Percentiles rank a stretch among this genome's conserved stretches.
These are phyloP conservation scores for Backusella australiensis DNA, from an alignment of 192 early-diverging fungal species.

Conservation along the genomic window DNA sequence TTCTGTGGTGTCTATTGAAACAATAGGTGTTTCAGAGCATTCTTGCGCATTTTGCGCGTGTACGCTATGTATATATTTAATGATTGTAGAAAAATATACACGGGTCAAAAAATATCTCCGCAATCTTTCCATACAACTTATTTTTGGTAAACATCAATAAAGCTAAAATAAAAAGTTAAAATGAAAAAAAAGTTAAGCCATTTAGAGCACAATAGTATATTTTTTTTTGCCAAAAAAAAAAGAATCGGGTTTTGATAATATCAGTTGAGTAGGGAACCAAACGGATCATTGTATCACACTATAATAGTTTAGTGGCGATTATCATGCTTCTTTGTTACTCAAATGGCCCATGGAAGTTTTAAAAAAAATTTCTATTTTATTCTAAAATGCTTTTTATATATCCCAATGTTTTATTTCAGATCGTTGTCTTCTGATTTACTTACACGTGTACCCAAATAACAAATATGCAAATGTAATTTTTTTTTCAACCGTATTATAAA, in stretches of 20 bases:
- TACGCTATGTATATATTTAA: not conserved
- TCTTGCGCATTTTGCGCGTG: not conserved
- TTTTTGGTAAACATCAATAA: not conserved
- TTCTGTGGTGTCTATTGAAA: not conserved
- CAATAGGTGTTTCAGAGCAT: not conserved
- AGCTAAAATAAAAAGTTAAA: not conserved
- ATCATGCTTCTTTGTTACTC: no score
- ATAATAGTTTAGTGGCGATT: not conserved
- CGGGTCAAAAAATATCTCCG: not conserved
- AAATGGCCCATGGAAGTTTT: no score
- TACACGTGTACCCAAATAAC: no score
- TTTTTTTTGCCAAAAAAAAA: not conserved
- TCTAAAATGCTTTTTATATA: not conserved
- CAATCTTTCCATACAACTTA: not conserved
- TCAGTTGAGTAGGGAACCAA: not conserved
- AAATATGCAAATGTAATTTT: no score
- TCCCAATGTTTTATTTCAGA: no score
- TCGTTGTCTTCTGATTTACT: no score
- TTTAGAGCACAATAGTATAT: not conserved
- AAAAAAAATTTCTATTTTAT: not conserved
- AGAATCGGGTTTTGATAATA: not conserved
- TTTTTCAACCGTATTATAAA: no score
- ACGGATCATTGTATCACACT: not conserved
- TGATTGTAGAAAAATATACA: not conserved
- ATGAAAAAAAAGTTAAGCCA: not conserved